Percentiles rank a stretch among this genome's conserved stretches.
Evolutionary conservation across 441 rosid species (phyloP).

Genomic region (Manihot esculenta): DNA sequence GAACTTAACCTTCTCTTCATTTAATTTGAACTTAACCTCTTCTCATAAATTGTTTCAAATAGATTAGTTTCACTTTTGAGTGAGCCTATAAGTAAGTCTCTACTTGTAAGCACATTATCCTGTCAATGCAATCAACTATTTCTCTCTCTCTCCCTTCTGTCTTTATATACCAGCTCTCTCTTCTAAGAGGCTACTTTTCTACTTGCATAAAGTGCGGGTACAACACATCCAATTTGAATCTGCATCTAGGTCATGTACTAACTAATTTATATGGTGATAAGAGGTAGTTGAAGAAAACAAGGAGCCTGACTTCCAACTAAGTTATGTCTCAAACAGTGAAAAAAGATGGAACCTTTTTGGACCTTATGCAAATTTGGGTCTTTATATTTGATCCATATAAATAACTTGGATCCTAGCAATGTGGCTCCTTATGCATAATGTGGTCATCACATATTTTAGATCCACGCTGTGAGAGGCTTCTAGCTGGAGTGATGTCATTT

Average conservation of each 20-base stretch:
- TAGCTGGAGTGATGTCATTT: background rate
- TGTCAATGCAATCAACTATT: conserved; percentile 8
- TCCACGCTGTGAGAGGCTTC: background rate
- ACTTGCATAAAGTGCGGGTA: background rate
- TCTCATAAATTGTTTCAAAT: background rate
- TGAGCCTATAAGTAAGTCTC: background rate
- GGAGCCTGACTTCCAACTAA: background rate
- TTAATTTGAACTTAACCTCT: conserved; percentile 2
- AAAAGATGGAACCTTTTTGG: background rate
- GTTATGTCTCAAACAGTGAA: background rate
- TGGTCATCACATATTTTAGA: background rate
- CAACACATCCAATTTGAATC: background rate
- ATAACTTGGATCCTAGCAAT: background rate
- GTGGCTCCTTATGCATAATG: background rate
- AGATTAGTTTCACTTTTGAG: background rate
- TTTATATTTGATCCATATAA: background rate
- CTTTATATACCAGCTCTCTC: background rate
- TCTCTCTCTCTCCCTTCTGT: background rate
- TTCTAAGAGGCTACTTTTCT: background rate
- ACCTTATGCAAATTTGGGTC: background rate
- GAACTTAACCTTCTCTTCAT: too few species aligned
- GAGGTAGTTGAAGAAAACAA: background rate
- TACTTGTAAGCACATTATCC: background rate
- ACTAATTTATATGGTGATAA: background rate
- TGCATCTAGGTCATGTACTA: background rate